phyloP scores from a whole-genome alignment of 192 early-diverging fungal genomes.

The Physocladia obscura region DNA sequence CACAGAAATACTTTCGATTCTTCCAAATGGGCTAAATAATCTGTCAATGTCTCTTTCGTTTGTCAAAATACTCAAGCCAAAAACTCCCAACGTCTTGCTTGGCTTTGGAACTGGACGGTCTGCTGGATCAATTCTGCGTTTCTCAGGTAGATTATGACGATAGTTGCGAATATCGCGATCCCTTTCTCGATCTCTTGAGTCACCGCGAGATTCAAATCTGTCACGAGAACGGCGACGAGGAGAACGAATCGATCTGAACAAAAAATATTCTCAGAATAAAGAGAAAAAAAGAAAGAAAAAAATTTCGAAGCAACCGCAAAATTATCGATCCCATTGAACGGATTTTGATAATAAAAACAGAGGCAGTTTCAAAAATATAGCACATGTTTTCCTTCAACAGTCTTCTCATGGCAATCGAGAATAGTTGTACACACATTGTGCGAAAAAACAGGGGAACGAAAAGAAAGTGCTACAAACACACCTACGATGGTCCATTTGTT shows the following conservation, averaged over 20 bases:
- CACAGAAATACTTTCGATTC: conserved; percentile 56
- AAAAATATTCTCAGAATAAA: neutral
- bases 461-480: neutral
- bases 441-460: conserved; percentile 1
- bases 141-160: neutral
- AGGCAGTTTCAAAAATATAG: neutral
- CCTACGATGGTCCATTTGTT: neutral
- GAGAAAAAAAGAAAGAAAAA: neutral
- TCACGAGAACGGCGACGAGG: neutral
- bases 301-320: neutral
- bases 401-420: neutral
- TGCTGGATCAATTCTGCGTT: neutral
- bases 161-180: neutral
- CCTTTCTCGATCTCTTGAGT: neutral
- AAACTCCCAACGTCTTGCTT: conserved; percentile 66
- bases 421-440: conserved; percentile 24
- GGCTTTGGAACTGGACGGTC: conserved; percentile 20
- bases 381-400: conserved; percentile 27
- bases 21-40: conserved; percentile 58
- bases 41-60: conserved; percentile 59
- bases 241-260: neutral
- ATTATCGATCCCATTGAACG: too few species aligned
- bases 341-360: neutral
- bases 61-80: conserved; percentile 65
- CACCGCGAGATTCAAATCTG: neutral